These are phyloP conservation scores for Dichotomopilus funicola DNA, from an alignment of 2,329 filamentous ascomycete species.

Conservation along the genomic window DNA sequence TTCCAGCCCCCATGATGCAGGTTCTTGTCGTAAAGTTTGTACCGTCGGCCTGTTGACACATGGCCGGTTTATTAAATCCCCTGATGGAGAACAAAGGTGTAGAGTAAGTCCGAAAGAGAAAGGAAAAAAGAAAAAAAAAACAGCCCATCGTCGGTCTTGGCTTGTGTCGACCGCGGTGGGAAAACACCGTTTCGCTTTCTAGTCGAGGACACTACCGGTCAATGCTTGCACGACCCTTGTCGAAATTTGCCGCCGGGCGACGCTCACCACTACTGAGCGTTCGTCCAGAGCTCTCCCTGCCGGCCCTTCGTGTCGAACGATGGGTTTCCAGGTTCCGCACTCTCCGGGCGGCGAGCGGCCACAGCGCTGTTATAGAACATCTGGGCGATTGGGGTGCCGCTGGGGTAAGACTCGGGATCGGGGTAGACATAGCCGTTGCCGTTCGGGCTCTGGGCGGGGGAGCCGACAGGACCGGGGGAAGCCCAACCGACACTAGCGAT, in stretches of 20 bases:
- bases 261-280: conserved; percentile 34
- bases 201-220: background rate
- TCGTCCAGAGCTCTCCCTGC: conserved; percentile 48
- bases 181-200: background rate
- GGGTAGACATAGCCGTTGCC: conserved; percentile 68
- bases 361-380: conserved; percentile 66
- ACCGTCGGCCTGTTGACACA: background rate
- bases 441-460: conserved; percentile 58
- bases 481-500: conserved; percentile 79
- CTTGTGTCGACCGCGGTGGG: background rate
- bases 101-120: background rate
- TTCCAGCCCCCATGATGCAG: conserved; percentile 8
- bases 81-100: background rate
- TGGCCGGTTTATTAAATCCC: conserved; percentile 3
- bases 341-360: conserved; percentile 64
- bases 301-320: conserved; percentile 58
- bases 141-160: background rate
- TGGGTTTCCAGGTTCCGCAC: conserved; percentile 58
- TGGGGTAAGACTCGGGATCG: conserved; percentile 69
- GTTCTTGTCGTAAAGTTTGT: conserved; percentile 1
- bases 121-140: background rate
- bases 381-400: conserved; percentile 53
- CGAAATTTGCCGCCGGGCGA: background rate
- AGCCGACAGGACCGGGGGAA: conserved; percentile 68
- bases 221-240: background rate